Percentiles rank a stretch among this genome's conserved stretches.
Evolutionary conservation across 2,329 filamentous ascomycete genomes (phyloP).

Genomic region (Alternaria solani): DNA sequence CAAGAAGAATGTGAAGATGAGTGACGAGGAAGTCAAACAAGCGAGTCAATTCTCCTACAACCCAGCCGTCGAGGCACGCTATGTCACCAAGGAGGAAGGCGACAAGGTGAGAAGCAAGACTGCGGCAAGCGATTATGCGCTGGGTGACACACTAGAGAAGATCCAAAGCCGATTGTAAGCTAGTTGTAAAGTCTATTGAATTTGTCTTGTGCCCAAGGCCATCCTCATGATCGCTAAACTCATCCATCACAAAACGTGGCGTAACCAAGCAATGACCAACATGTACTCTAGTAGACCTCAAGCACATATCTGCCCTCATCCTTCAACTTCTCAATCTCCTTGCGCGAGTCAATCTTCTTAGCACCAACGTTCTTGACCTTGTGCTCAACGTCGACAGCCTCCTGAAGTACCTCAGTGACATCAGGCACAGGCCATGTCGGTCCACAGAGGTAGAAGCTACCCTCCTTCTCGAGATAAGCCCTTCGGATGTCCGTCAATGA

Average conservation of each 20-base stretch:
- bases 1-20: conserved; percentile 66
- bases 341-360: conserved; percentile 83
- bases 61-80: conserved; percentile 86
- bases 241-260: no score
- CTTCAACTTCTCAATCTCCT: conserved; percentile 98
- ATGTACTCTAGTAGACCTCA: conserved; percentile 80
- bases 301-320: conserved; percentile 93
- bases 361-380: conserved; percentile 59
- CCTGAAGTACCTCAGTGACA: conserved; percentile 91
- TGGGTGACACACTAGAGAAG: conserved; percentile 77
- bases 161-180: conserved; percentile 71
- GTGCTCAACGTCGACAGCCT: conserved; percentile 83
- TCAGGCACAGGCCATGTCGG: conserved; percentile 99
- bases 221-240: no score
- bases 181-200: background rate
- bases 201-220: no score
- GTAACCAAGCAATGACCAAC: no score
- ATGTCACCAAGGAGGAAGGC: conserved; percentile 79
- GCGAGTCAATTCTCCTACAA: conserved; percentile 82
- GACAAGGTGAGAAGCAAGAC: conserved; percentile 75
- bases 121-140: conserved; percentile 70
- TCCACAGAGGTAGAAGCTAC: conserved; percentile 95
- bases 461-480: conserved; percentile 86
- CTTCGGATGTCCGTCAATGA: conserved; percentile 81
- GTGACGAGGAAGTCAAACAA: conserved; percentile 70